phyloP scores from a whole-genome alignment of 2,329 filamentous ascomycete genomes.

The Myriosclerotinia curreyana region DNA sequence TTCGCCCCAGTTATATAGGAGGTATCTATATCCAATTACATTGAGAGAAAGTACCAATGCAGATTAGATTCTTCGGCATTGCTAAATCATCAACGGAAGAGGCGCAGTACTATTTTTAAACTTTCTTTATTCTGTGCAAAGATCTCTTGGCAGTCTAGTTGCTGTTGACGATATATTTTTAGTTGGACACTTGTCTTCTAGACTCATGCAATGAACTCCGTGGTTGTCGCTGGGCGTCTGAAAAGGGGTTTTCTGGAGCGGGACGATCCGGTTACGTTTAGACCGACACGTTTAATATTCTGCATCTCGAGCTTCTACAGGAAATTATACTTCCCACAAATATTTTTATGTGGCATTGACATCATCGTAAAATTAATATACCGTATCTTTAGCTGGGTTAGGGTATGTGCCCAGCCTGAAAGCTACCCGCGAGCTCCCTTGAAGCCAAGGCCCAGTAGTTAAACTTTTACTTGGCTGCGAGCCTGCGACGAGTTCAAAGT shows the following conservation, averaged over 20 bases:
- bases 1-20: background rate
- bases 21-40: background rate
- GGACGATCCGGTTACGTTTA: background rate
- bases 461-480: constrained; percentile 19
- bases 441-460: constrained; percentile 16
- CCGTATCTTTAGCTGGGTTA: background rate
- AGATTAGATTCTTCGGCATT: background rate
- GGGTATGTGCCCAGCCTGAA: constrained; percentile 5
- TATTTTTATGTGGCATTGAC: constrained; percentile 4
- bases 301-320: background rate
- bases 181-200: background rate
- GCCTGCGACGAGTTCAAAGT: constrained; percentile 17
- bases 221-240: background rate
- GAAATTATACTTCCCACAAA: background rate
- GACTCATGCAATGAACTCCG: background rate
- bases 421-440: constrained; percentile 6
- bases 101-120: background rate
- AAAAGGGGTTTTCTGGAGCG: background rate
- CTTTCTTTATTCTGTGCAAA: background rate
- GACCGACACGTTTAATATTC: background rate
- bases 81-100: background rate
- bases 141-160: constrained; percentile 4
- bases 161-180: background rate
- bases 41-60: background rate
- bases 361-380: constrained; percentile 9